Evolutionary conservation across 1,139 yeast species (phyloP).

Genomic region (Pichia sp.): DNA sequence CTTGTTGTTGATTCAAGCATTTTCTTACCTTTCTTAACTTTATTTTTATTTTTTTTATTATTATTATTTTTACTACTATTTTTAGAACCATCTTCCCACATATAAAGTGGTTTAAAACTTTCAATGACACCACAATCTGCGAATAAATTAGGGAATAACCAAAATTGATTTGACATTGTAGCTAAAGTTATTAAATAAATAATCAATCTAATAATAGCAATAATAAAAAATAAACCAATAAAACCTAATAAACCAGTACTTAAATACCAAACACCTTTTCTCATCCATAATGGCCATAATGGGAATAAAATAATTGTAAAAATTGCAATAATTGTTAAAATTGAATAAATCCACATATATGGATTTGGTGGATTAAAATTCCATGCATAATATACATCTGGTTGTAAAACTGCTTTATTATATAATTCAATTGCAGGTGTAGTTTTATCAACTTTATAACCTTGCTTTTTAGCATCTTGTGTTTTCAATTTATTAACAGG

Average conservation of each 20-base stretch:
- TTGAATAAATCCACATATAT: slow-evolving; percentile 55
- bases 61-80: slow-evolving; percentile 27
- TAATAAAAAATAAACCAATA: slow-evolving; percentile 65
- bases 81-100: slow-evolving; percentile 56
- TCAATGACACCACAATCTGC: slow-evolving; percentile 94
- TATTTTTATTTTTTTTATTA: slow-evolving; percentile 17
- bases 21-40: not conserved
- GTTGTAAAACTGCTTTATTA: slow-evolving; percentile 63
- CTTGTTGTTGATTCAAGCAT: not conserved
- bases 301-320: slow-evolving; percentile 86
- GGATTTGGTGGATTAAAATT: slow-evolving; percentile 73
- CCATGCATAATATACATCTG: slow-evolving; percentile 88
- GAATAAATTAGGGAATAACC: slow-evolving; percentile 95
- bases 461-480: slow-evolving; percentile 58
- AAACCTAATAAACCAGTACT: slow-evolving; percentile 74
- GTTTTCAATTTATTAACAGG: slow-evolving; percentile 72
- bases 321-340: slow-evolving; percentile 58
- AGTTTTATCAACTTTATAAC: slow-evolving; percentile 62
- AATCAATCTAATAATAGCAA: slow-evolving; percentile 75
- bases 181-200: slow-evolving; percentile 59
- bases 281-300: slow-evolving; percentile 89
- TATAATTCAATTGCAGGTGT: slow-evolving; percentile 65
- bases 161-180: slow-evolving; percentile 48
- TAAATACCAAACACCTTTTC: slow-evolving; percentile 85
- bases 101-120: slow-evolving; percentile 83